Evolutionary conservation across 164 flowering plant genomes (phyloP), one percentile per base, ranked within the genome.

Genomic region (Stephania japonica): DNA sequence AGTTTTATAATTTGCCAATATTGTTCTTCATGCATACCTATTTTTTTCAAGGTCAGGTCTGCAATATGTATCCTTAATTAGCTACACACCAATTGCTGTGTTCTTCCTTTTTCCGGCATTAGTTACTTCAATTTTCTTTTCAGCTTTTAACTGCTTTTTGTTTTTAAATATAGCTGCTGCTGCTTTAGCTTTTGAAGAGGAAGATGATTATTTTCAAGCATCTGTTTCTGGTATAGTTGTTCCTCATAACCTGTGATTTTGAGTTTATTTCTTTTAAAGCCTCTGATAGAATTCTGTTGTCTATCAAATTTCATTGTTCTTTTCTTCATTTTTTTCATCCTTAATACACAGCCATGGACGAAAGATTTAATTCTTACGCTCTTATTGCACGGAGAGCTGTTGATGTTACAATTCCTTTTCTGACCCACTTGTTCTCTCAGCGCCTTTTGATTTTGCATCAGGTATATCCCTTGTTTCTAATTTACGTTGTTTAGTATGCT

Each of bases 351-450:
- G 99, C 88, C 63, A 90, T 90, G 94, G 98, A 96, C 80, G 98
- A 96, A 74, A 91, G 97, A 72, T 79, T 96, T 80, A 87, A 91
- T 80, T 90, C 97, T 21, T 93, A 93, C 87, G 98, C 97, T 72
- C 92, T 93, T 77, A 91, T 95, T 81, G 99, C 92, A 47, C 89
- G 99, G 75, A 93, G 88, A 71, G 88, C 98, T 24, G 77, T 84
- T 76, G 91, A 85, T 49, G 65, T 75, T 67, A 82, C 97, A 53
- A 73, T 92, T 80, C 96, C 97, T 68, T 76, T 90, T 23, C 90
- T 95, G 42, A 78, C 82, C 4, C 74, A 79, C 65, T 75, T 85
- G 63, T 88, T 92, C 73, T 79, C 88, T 59, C 97, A 91, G 70
- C 89, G 89, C 25, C 70, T 88, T 78, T 70, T 82, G 10, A 65